Evolutionary conservation across 441 rosid species (phyloP), one percentile per base, ranked within the genome.

Genomic region (Adansonia grandidieri): DNA sequence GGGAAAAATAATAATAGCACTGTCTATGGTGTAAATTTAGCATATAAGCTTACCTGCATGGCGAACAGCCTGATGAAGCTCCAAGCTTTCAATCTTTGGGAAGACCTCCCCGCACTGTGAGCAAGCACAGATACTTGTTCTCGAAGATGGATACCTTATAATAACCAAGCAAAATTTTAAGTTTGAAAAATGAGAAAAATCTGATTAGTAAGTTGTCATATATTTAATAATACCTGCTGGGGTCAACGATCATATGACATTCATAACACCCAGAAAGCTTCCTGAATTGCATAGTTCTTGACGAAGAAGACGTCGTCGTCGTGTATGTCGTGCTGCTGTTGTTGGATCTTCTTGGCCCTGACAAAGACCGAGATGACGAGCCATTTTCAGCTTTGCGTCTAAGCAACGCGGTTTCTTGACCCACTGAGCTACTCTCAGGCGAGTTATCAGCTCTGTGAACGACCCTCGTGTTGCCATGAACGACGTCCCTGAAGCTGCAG

Each of bases 201-300:
- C 40, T 28, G 32, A 28, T 28, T 28, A 37, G 11, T 57, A 37
- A 13, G 13, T 24, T 10, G 0, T 57, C 6, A 0, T 28, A 13
- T 42, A 17, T 20, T 19, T 57, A 57, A 8, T 2, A 19, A n/a
- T 32, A 93, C 99, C 97, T 88, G 96, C 92, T 88, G 13, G 98
- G 97, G 85, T 96, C 99, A 79, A 93, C 94, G 81, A 93, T 90
- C 87, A 88, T 91, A 85, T 85, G 98, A 85, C 99, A 96, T 77
- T 96, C 99, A 57, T 93, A 94, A 77, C 99, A 96, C 56, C 99
- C 97, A 40, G 99, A 96, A 80, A 96, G 98, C 83, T 91, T 96
- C 79, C 98, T 87, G 77, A 96, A 91, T 76, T 96, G 99, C 91
- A 93, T 89, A 86, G 88, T 90, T 77, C 90, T 90, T 8, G 95